Evolutionary conservation across 805 yeast species (phyloP).

Genomic region (Pichia nanzhaoensis): DNA sequence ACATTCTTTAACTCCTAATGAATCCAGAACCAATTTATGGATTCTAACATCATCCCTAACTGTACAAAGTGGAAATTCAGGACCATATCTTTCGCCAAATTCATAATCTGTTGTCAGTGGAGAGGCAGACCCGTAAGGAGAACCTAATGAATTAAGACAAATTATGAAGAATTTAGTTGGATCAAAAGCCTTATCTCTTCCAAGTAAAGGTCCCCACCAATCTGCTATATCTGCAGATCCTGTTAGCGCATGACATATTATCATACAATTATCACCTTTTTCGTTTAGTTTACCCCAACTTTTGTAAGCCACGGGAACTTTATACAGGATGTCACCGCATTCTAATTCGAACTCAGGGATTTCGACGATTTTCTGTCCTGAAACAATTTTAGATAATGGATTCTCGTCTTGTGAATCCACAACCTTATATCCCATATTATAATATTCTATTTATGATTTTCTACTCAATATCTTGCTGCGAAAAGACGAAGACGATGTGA

Average conservation of each 20-base stretch:
- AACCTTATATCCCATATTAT: constrained; percentile 31
- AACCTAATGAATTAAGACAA: constrained; percentile 88
- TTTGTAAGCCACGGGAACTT: constrained; percentile 91
- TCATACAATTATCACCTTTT: constrained; percentile 64
- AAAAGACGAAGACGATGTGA: too few relatives aligned
- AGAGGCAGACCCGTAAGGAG: constrained; percentile 94
- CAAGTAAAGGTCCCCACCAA: constrained; percentile 98
- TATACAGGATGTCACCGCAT: constrained; percentile 63
- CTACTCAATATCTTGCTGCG: too few relatives aligned
- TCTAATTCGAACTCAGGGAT: constrained; percentile 72
- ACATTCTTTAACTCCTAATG: constrained; percentile 66
- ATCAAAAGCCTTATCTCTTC: constrained; percentile 82
- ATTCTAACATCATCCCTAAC: constrained; percentile 87
- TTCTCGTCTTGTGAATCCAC: constrained; percentile 50
- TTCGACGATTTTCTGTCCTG: constrained; percentile 70
- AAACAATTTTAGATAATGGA: constrained; percentile 62
- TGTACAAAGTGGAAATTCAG: constrained; percentile 89
- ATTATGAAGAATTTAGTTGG: constrained; percentile 80
- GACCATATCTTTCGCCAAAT: constrained; percentile 77
- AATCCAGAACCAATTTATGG: constrained; percentile 71
- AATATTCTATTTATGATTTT: too few relatives aligned
- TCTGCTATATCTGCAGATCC: constrained; percentile 94
- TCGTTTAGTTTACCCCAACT: constrained; percentile 88
- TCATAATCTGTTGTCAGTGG: constrained; percentile 79
- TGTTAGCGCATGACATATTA: constrained; percentile 93